These are phyloP conservation scores for Amoeboaphelidium protococcarum DNA, from an alignment of 371 early-diverging fungal species.

Conservation along the genomic window DNA sequence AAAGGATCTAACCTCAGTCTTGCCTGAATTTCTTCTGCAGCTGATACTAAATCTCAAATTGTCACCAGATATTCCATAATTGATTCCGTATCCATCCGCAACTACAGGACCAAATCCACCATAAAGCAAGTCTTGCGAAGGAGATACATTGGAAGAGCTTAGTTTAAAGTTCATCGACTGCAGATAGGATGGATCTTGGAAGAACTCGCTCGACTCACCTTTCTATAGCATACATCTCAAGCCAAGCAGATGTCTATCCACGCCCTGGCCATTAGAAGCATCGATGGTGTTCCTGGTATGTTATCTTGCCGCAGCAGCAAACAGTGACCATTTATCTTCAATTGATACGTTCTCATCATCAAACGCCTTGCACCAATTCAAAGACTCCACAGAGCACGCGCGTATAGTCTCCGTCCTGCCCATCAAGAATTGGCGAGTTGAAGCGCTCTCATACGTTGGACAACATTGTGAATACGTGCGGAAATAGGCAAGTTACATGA, in stretches of 20 bases:
- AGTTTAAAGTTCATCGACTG: constrained; percentile 33
- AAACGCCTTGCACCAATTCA: constrained; percentile 35
- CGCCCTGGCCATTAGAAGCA: constrained; percentile 43
- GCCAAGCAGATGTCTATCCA: constrained; percentile 60
- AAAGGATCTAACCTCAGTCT: not conserved
- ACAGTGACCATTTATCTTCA: constrained; percentile 22
- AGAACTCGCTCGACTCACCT: constrained; percentile 15
- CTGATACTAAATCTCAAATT: constrained; percentile 53
- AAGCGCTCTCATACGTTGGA: constrained; percentile 56
- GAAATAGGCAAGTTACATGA: constrained; percentile 50
- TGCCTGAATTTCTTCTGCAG: constrained; percentile 12
- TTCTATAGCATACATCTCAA: constrained; percentile 23
- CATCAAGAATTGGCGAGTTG: constrained; percentile 40
- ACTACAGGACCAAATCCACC: constrained; percentile 45
- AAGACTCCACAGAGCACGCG: constrained; percentile 29
- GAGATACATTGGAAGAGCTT: constrained; percentile 45
- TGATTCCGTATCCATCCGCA: constrained; percentile 62
- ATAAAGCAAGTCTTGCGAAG: constrained; percentile 10
- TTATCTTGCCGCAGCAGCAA: constrained; percentile 27
- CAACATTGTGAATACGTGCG: constrained; percentile 29
- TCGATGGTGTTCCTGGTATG: constrained; percentile 33
- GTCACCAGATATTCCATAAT: constrained; percentile 40
- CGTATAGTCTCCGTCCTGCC: constrained; percentile 72
- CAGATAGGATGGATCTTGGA: constrained; percentile 37
- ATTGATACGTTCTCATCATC: constrained; percentile 13